These are phyloP conservation scores for Penstemon barbatus DNA, from an alignment of 257 asterid species.

Conservation along the genomic window DNA sequence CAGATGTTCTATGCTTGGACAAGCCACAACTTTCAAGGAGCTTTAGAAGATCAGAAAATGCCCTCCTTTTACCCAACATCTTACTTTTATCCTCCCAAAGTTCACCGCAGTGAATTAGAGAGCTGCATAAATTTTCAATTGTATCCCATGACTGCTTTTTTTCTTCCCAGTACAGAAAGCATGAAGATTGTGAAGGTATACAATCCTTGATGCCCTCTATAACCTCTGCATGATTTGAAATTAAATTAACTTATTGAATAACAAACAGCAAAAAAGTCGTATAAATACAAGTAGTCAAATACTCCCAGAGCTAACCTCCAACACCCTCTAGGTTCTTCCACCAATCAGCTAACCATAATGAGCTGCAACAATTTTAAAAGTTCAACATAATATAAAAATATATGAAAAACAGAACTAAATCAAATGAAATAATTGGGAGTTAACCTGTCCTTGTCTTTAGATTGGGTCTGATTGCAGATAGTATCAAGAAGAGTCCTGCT, in stretches of 20 bases:
- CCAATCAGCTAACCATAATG: conserved; percentile 60
- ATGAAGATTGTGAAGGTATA: conserved; percentile 42
- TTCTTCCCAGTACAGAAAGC: conserved; percentile 45
- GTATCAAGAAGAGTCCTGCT: conserved; percentile 48
- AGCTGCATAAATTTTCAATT: conserved; percentile 44
- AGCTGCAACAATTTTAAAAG: conserved; percentile 39
- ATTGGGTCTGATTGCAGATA: conserved; percentile 44
- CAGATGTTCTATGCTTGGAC: conserved; percentile 58
- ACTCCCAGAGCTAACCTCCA: conserved; percentile 34
- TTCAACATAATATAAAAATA: conserved; percentile 7
- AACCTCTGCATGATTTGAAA: conserved; percentile 46
- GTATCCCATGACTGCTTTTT: conserved; percentile 56
- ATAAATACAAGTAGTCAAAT: conserved; percentile 11
- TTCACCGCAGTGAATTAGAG: conserved; percentile 54
- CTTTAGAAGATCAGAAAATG: conserved; percentile 66
- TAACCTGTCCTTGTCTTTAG: conserved; percentile 56
- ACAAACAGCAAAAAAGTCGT: conserved; percentile 1
- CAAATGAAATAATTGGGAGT: background rate
- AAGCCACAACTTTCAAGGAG: conserved; percentile 73
- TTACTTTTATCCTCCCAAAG: conserved; percentile 73
- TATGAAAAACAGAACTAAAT: background rate
- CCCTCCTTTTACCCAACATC: conserved; percentile 61
- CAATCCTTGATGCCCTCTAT: conserved; percentile 35
- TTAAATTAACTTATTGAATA: conserved; percentile 3
- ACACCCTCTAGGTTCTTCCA: conserved; percentile 47